Percentiles rank a stretch among this genome's conserved stretches.
phyloP scores from a whole-genome alignment of 164 flowering plant species.

The Hamamelis virginiana region DNA sequence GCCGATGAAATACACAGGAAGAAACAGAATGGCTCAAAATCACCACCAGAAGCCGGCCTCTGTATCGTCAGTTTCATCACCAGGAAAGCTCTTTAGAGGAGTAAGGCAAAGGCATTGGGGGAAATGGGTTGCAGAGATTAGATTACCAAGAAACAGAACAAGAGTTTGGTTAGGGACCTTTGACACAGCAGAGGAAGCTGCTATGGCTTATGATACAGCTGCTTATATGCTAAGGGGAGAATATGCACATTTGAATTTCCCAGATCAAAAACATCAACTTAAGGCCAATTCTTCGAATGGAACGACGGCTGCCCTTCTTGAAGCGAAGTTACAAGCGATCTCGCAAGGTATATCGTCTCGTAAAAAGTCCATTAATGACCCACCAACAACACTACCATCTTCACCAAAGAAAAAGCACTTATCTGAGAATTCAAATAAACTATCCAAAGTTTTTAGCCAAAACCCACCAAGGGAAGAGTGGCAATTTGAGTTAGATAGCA shows the following conservation, averaged over 20 bases:
- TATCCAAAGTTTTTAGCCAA: neutral
- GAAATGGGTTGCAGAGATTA: constrained; percentile 95
- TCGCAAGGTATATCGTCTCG: constrained; percentile 24
- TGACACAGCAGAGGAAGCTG: constrained; percentile 81
- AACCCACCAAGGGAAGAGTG: constrained; percentile 24
- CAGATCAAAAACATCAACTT: constrained; percentile 70
- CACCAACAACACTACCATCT: constrained; percentile 6
- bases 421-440: neutral
- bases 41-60: constrained; percentile 21
- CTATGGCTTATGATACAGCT: constrained; percentile 84
- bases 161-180: constrained; percentile 93
- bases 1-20: constrained; percentile 51
- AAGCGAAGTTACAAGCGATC: constrained; percentile 65
- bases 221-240: constrained; percentile 87
- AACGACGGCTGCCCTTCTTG: constrained; percentile 60
- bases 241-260: constrained; percentile 80
- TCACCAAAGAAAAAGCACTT: constrained; percentile 10
- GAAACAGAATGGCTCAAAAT: constrained; percentile 23
- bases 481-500: constrained; percentile 28
- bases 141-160: constrained; percentile 81
- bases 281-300: constrained; percentile 43
- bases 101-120: constrained; percentile 98
- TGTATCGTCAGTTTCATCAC: constrained; percentile 8
- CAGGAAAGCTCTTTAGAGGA: constrained; percentile 69
- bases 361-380: constrained; percentile 9